Evolutionary conservation across 2,329 filamentous ascomycete genomes (phyloP).

Genomic region (Claviceps pusilla): DNA sequence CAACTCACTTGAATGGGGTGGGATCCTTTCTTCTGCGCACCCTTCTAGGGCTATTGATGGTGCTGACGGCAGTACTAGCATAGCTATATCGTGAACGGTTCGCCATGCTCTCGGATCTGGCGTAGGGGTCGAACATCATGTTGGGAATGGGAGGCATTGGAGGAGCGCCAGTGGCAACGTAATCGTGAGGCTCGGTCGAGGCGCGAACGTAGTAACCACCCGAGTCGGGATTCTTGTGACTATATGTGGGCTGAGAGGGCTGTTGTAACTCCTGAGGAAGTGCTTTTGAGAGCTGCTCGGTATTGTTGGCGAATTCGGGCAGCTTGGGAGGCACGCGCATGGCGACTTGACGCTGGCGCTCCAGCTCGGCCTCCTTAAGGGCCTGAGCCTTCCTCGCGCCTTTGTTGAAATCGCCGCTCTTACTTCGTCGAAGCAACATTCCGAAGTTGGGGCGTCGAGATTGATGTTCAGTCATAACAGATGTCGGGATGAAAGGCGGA

Average conservation of each 20-base stretch:
- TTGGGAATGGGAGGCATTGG: constrained; percentile 46
- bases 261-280: constrained; percentile 41
- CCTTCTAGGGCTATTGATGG: constrained; percentile 81
- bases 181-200: constrained; percentile 28
- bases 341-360: constrained; percentile 34
- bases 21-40: constrained; percentile 92
- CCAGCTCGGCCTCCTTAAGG: constrained; percentile 33
- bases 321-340: constrained; percentile 35
- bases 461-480: constrained; percentile 16
- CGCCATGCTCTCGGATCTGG: constrained; percentile 85
- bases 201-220: constrained; percentile 1
- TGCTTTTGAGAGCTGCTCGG: constrained; percentile 30
- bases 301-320: constrained; percentile 35
- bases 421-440: constrained; percentile 51
- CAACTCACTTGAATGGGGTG: constrained; percentile 92
- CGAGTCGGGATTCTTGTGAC: constrained; percentile 32
- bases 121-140: constrained; percentile 59
- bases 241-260: constrained; percentile 43
- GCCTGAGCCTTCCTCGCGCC: constrained; percentile 45
- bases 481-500: constrained; percentile 6
- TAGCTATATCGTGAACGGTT: constrained; percentile 94
- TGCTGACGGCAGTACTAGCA: constrained; percentile 78
- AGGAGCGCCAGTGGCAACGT: constrained; percentile 26
- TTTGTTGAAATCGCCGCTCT: constrained; percentile 50
- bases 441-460: constrained; percentile 31